phyloP scores from a whole-genome alignment of 1,284 basidiomycete species.

The Puccinia brachypodii region DNA sequence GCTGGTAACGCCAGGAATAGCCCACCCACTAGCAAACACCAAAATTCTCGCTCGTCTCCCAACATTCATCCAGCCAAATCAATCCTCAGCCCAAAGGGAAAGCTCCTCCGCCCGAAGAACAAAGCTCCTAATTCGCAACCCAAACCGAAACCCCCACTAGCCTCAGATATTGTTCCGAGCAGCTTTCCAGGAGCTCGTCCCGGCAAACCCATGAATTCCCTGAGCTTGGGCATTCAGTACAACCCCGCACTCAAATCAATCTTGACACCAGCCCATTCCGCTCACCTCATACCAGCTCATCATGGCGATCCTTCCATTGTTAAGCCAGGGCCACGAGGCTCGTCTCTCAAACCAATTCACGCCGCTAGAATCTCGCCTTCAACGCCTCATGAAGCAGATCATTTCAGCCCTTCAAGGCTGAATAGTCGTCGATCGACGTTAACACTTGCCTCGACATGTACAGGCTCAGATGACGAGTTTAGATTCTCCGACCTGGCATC shows the following conservation, averaged over 20 bases:
- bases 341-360: neutral
- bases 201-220: neutral
- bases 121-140: neutral
- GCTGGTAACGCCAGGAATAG: neutral
- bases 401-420: neutral
- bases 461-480: neutral
- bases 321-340: neutral
- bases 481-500: neutral
- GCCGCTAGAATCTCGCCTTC: neutral
- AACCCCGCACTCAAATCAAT: neutral
- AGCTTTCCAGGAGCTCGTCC: neutral
- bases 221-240: neutral
- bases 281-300: neutral
- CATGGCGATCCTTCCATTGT: neutral
- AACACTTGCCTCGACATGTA: neutral
- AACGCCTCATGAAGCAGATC: neutral
- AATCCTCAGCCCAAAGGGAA: neutral
- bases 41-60: neutral
- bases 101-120: neutral
- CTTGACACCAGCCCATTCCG: neutral
- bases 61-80: too few species aligned
- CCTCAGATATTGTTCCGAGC: too few species aligned
- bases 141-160: neutral
- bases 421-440: neutral
- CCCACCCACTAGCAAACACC: neutral